phyloP scores from a whole-genome alignment of 2,329 filamentous ascomycete species.

The Trichophyton schoenleinii region DNA sequence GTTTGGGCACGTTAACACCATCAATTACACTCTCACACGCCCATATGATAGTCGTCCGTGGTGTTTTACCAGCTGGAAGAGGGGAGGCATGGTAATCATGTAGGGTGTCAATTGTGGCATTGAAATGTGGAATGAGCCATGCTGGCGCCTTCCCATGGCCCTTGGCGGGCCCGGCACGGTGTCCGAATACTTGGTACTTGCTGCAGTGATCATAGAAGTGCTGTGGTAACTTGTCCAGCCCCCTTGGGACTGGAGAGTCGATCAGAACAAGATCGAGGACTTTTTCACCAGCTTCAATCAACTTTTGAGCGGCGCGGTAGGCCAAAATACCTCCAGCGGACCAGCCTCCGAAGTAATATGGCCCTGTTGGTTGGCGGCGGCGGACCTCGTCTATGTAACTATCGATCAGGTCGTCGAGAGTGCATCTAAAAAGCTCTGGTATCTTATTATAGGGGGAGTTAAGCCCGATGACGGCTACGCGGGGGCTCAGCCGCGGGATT shows the following conservation, averaged over 20 bases:
- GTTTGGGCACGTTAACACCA: not conserved
- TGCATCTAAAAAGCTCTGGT: slow-evolving; percentile 52
- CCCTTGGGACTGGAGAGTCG: slow-evolving; percentile 44
- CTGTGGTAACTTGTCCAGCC: slow-evolving; percentile 54
- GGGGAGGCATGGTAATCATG: slow-evolving; percentile 31
- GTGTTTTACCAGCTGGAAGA: slow-evolving; percentile 1
- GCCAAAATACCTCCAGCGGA: slow-evolving; percentile 45
- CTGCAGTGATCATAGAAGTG: slow-evolving; percentile 40
- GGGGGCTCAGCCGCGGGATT: slow-evolving; percentile 29
- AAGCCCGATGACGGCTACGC: slow-evolving; percentile 42
- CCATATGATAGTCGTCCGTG: slow-evolving; percentile 1
- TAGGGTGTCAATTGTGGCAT: slow-evolving; percentile 37
- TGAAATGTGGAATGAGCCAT: slow-evolving; percentile 42
- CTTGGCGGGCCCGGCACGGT: slow-evolving; percentile 23
- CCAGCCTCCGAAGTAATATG: slow-evolving; percentile 44
- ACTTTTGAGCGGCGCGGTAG: slow-evolving; percentile 39
- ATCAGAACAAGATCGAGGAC: slow-evolving; percentile 41
- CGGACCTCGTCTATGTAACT: slow-evolving; percentile 59
- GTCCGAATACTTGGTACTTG: slow-evolving; percentile 35
- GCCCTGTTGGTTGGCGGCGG: slow-evolving; percentile 54
- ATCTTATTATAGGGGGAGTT: slow-evolving; percentile 62
- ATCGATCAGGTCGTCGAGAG: slow-evolving; percentile 51
- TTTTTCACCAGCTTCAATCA: slow-evolving; percentile 37
- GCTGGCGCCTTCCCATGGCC: slow-evolving; percentile 26
- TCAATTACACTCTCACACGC: not conserved